Evolutionary conservation across 495 filamentous ascomycete species (phyloP), one percentile per base, ranked within the genome.

Genomic region (Hyaloscypha finlandica): DNA sequence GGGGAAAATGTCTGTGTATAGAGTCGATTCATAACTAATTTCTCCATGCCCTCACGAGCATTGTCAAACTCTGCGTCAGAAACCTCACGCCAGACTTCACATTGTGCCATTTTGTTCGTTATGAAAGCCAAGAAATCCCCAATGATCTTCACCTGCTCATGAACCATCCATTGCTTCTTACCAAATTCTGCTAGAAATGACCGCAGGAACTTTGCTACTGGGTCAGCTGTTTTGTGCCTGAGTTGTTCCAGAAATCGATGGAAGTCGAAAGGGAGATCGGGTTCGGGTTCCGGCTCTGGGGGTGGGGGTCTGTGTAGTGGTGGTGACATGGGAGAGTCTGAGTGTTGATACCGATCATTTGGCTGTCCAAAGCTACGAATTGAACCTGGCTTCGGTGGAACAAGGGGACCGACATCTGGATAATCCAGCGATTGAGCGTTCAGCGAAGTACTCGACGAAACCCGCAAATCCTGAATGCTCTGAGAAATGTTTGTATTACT

Each of bases 141-240:
- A 66, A 99, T 94, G 55, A 99, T 97, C 76, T 99, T 99, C 69
- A 97, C 94, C 76, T 99, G 95, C 77, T 99, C 95, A 74, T 98
- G 95, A 8, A 96, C 95, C 94, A 96, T 96, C 95, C 95, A 99
- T 77, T 97, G 96, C 71, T 92, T 92, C 79, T 99, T 99, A 12
- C 90, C 92, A 79, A 99, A 99, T 76, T 98, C 95, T 42, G 86
- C 83, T 14, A 99, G 81, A 74, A 99, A 99, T 6, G 94, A 97
- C 55, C 94, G 89, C 22, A 99, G 85, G 75, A 96, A 99, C 69
- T 92, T 91, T 14, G 95, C 96, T 2, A 99, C 94, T 6, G 95
- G 96, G 71, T 99, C 95, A 20, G 95, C 96, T 29, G 94, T 97
- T 58, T 94, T 90, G 77, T 98, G 94, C 61, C 95, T 88, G 32